phyloP scores from a whole-genome alignment of 805 yeast genomes.

The Jamesozyma hellenica region DNA sequence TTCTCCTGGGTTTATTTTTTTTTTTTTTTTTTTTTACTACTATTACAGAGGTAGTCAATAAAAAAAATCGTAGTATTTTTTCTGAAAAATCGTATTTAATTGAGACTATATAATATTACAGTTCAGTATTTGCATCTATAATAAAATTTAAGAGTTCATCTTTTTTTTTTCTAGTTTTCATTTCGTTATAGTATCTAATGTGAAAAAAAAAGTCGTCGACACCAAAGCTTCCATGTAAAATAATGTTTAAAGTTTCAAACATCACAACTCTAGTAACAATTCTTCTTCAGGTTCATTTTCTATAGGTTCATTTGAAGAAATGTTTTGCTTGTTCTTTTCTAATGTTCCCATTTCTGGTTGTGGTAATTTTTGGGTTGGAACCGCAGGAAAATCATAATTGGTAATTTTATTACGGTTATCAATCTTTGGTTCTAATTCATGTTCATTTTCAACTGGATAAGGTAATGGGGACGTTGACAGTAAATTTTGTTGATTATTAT shows the following conservation, averaged over 20 bases:
- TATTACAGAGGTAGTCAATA: too few relatives aligned
- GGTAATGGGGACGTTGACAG: conserved; percentile 22
- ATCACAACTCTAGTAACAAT: conserved; percentile 25
- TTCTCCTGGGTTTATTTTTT: too few relatives aligned
- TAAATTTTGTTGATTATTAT: conserved; percentile 6
- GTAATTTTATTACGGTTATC: conserved; percentile 22
- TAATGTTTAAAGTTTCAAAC: too few relatives aligned
- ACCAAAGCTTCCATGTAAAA: too few relatives aligned
- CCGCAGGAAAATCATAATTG: conserved; percentile 33
- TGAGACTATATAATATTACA: too few relatives aligned
- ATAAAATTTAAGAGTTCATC: background rate
- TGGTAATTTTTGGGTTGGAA: conserved; percentile 28
- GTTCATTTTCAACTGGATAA: conserved; percentile 14
- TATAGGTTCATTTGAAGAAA: conserved; percentile 1
- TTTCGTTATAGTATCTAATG: too few relatives aligned
- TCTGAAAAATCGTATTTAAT: too few relatives aligned
- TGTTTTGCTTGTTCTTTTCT: background rate
- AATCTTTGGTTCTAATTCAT: background rate
- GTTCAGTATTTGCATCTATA: too few relatives aligned
- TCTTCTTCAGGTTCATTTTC: conserved; percentile 20
- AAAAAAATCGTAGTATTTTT: too few relatives aligned
- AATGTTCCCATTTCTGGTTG: conserved; percentile 1
- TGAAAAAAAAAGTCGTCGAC: too few relatives aligned
- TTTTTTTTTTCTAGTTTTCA: background rate
- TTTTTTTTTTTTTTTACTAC: too few relatives aligned